Evolutionary conservation across 2,329 filamentous ascomycete species (phyloP).

Genomic region (Pseudocercospora crystallina): DNA sequence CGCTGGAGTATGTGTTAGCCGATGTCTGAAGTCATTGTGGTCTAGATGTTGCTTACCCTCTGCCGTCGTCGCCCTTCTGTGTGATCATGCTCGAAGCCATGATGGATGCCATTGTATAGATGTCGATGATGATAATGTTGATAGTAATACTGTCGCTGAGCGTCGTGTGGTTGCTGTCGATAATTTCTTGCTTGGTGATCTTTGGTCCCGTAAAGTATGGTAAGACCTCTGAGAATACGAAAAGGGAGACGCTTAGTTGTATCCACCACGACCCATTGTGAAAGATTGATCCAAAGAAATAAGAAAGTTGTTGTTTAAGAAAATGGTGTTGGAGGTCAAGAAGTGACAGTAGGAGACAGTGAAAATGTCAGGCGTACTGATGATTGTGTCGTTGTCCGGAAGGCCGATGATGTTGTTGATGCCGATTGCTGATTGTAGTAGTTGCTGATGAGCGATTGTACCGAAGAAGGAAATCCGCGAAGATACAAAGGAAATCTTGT

Average conservation of each 20-base stretch:
- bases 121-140: background rate
- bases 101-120: background rate
- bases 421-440: background rate
- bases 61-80: slow-evolving; percentile 28
- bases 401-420: slow-evolving; percentile 2
- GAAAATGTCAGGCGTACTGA: slow-evolving; percentile 11
- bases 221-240: slow-evolving; percentile 5
- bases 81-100: background rate
- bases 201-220: background rate
- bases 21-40: background rate
- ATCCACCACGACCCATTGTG: slow-evolving; percentile 43
- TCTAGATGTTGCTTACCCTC: slow-evolving; percentile 25
- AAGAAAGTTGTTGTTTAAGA: background rate
- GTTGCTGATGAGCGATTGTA: slow-evolving; percentile 13
- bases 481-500: slow-evolving; percentile 18
- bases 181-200: background rate
- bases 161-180: background rate
- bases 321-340: slow-evolving; percentile 8
- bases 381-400: too few species aligned
- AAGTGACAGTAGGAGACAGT: slow-evolving; percentile 16
- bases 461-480: slow-evolving; percentile 10
- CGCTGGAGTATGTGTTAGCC: slow-evolving; percentile 23
- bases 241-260: slow-evolving; percentile 37
- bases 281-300: slow-evolving; percentile 22
- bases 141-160: slow-evolving; percentile 8